phyloP scores from a whole-genome alignment of 441 rosid species.

The Erodium trifolium region DNA sequence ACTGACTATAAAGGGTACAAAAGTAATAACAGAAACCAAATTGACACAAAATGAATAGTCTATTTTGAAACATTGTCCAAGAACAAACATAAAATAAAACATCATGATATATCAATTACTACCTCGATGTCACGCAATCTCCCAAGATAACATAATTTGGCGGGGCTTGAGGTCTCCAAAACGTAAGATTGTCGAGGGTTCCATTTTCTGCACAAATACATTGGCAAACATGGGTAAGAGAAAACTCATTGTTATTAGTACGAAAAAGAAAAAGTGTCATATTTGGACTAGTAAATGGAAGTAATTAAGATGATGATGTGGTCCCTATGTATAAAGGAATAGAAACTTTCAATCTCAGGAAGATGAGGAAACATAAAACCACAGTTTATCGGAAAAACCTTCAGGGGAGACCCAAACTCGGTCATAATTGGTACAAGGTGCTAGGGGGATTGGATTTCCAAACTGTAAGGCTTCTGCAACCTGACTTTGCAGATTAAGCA shows the following conservation, averaged over 20 bases:
- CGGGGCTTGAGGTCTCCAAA: slow-evolving; percentile 99
- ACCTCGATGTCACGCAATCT: slow-evolving; percentile 99
- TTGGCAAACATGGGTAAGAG: slow-evolving; percentile 20
- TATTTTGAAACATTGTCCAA: neutral
- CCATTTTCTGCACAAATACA: slow-evolving; percentile 61
- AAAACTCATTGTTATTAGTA: slow-evolving; percentile 5
- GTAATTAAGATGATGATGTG: neutral
- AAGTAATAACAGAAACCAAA: neutral
- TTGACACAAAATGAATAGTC: neutral
- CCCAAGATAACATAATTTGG: slow-evolving; percentile 93
- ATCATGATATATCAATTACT: slow-evolving; percentile 16
- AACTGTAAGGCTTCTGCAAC: slow-evolving; percentile 76
- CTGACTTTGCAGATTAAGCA: slow-evolving; percentile 85
- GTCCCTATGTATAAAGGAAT: neutral
- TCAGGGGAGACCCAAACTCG: slow-evolving; percentile 82
- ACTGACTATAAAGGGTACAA: neutral
- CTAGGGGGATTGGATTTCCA: slow-evolving; percentile 80
- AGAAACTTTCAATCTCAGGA: neutral
- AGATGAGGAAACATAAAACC: neutral
- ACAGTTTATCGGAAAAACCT: slow-evolving; percentile 38
- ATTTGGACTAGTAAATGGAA: neutral
- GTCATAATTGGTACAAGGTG: slow-evolving; percentile 82
- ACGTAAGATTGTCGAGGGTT: slow-evolving; percentile 64
- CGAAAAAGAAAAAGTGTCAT: neutral
- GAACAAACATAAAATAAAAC: neutral